Percentiles rank a stretch among this genome's conserved stretches.
Evolutionary conservation across 305 asterid species (phyloP).

Genomic region (Stenogyne calaminthoides): DNA sequence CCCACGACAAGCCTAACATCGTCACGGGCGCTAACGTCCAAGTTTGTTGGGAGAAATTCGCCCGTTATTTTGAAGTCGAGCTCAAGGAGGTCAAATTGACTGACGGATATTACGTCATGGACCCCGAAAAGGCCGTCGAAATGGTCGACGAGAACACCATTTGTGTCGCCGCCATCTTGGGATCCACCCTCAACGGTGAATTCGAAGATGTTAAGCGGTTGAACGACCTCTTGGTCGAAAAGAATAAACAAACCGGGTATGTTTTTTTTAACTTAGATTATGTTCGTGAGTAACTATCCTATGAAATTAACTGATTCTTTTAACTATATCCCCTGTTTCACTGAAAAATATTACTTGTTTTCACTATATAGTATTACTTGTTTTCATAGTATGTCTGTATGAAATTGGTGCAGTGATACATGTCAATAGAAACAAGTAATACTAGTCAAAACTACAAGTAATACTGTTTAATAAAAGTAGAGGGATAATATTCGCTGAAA

Average conservation of each 20-base stretch:
- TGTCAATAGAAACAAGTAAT: no score
- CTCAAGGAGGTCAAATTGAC: constrained; percentile 53
- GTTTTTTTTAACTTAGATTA: not conserved
- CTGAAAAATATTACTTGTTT: no score
- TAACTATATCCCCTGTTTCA: no score
- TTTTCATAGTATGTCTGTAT: no score
- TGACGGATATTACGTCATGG: constrained; percentile 62
- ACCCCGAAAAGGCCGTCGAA: constrained; percentile 55
- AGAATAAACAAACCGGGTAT: not conserved
- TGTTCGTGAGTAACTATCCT: no score
- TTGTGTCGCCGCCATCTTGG: constrained; percentile 63
- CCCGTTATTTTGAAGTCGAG: constrained; percentile 62
- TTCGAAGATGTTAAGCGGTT: not conserved
- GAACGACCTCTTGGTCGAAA: not conserved
- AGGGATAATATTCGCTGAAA: no score
- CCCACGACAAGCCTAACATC: constrained; percentile 55
- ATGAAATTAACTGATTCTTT: no score
- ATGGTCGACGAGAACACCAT: constrained; percentile 68
- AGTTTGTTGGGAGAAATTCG: constrained; percentile 73
- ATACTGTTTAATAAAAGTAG: no score
- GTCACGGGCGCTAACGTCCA: constrained; percentile 65
- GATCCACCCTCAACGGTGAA: constrained; percentile 63
- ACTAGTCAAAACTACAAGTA: no score
- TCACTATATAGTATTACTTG: no score
- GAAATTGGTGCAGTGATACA: no score